Percentiles rank a stretch among this genome's conserved stretches.
These are phyloP conservation scores for Nakazawaea anatomiae DNA, from an alignment of 805 yeast species.

Conservation along the genomic window DNA sequence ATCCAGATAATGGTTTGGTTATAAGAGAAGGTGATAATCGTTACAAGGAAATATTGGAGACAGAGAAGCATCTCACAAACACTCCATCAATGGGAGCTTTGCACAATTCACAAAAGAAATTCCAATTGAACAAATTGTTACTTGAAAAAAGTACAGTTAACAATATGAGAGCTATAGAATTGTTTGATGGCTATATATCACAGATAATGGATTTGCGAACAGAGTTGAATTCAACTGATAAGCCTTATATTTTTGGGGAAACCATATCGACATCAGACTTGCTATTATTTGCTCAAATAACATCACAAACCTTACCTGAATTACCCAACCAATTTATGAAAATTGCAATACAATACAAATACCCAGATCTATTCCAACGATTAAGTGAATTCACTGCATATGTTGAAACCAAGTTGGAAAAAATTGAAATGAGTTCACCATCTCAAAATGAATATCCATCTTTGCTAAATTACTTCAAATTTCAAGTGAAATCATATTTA, in stretches of 20 bases:
- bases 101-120: constrained; percentile 20
- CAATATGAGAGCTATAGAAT: constrained; percentile 23
- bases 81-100: constrained; percentile 23
- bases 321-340: constrained; percentile 37
- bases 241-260: constrained; percentile 15
- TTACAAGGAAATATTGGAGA: constrained; percentile 19
- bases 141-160: constrained; percentile 21
- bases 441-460: constrained; percentile 7
- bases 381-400: background rate
- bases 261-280: constrained; percentile 26
- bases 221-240: background rate
- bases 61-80: constrained; percentile 18
- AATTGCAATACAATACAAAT: constrained; percentile 26
- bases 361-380: constrained; percentile 21
- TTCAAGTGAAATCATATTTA: constrained; percentile 3
- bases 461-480: constrained; percentile 7
- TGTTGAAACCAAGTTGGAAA: constrained; percentile 2
- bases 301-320: constrained; percentile 22
- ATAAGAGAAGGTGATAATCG: constrained; percentile 21
- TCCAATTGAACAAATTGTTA: constrained; percentile 17
- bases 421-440: background rate
- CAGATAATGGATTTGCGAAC: constrained; percentile 6
- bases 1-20: constrained; percentile 22
- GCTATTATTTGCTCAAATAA: constrained; percentile 33
- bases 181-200: constrained; percentile 10